A percentile compares a stretch with the other conserved stretches of the same genome.
These are phyloP conservation scores for Picea mariana DNA, from an alignment of 83 land plant species.

Conservation along the genomic window DNA sequence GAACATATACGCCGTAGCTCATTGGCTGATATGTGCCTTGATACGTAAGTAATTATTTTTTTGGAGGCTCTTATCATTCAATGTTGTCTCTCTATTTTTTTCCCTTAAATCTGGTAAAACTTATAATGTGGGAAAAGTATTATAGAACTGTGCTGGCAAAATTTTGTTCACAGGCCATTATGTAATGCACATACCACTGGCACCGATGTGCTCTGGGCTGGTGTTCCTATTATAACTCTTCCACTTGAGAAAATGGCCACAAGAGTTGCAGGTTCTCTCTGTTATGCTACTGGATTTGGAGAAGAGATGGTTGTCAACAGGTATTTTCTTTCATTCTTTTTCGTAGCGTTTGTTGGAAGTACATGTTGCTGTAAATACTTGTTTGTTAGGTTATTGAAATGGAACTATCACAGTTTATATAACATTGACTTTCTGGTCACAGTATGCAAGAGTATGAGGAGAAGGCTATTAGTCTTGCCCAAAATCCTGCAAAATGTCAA, in stretches of 20 bases:
- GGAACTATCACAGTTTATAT: not conserved
- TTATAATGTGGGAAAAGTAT: not conserved
- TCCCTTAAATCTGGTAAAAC: not conserved
- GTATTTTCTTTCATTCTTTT: constrained; percentile 30
- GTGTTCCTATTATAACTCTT: constrained; percentile 92
- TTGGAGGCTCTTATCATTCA: not conserved
- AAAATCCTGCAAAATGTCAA: constrained; percentile 67
- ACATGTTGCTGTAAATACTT: not conserved
- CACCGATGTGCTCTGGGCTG: constrained; percentile 99
- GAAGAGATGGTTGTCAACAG: constrained; percentile 97
- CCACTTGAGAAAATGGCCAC: constrained; percentile 99
- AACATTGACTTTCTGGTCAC: constrained; percentile 4
- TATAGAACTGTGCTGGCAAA: not conserved
- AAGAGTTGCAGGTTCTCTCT: constrained; percentile 95
- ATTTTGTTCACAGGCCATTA: constrained; percentile 61
- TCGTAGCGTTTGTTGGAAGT: not conserved
- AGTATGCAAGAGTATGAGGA: constrained; percentile 99
- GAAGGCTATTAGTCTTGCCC: constrained; percentile 77
- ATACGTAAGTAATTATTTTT: constrained; percentile 66
- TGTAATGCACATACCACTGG: constrained; percentile 99
- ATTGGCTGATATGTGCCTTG: constrained; percentile 94
- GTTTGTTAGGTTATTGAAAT: constrained; percentile 1
- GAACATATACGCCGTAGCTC: constrained; percentile 98
- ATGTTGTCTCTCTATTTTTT: not conserved
- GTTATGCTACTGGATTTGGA: constrained; percentile 92